These are phyloP conservation scores for Ilex asprella DNA, from an alignment of 257 asterid species.

Conservation along the genomic window DNA sequence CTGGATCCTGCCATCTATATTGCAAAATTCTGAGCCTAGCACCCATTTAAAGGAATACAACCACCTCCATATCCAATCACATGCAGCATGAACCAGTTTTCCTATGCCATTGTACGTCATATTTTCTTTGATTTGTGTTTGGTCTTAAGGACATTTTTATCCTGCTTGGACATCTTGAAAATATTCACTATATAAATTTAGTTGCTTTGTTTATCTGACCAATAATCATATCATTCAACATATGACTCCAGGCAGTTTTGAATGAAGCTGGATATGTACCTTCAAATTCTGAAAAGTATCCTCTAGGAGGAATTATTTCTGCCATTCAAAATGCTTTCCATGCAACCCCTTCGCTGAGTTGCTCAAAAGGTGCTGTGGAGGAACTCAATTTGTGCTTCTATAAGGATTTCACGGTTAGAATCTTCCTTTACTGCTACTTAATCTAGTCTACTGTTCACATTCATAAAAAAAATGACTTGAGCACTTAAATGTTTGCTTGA, in stretches of 20 bases:
- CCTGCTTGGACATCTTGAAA: not conserved
- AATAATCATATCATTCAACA: not conserved
- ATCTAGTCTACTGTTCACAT: not conserved
- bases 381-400: slow-evolving; percentile 80
- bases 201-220: not conserved
- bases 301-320: slow-evolving; percentile 65
- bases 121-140: not conserved
- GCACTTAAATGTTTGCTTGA: too few species aligned
- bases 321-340: slow-evolving; percentile 85
- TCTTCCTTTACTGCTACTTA: slow-evolving; percentile 1
- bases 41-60: too few species aligned
- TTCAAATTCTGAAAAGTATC: slow-evolving; percentile 83
- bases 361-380: slow-evolving; percentile 66
- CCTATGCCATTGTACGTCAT: not conserved
- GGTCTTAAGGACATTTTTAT: too few species aligned
- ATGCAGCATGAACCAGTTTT: too few species aligned
- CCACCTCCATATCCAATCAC: too few species aligned
- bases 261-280: slow-evolving; percentile 75
- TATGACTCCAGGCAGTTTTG: slow-evolving; percentile 52
- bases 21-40: too few species aligned
- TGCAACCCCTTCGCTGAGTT: slow-evolving; percentile 61
- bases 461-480: too few species aligned
- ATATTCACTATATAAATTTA: not conserved
- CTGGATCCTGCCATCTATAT: too few species aligned
- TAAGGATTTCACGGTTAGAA: slow-evolving; percentile 73